Conservation (phyloP, 257 asterid species). For the Fraxinus cuspidata region DNA sequence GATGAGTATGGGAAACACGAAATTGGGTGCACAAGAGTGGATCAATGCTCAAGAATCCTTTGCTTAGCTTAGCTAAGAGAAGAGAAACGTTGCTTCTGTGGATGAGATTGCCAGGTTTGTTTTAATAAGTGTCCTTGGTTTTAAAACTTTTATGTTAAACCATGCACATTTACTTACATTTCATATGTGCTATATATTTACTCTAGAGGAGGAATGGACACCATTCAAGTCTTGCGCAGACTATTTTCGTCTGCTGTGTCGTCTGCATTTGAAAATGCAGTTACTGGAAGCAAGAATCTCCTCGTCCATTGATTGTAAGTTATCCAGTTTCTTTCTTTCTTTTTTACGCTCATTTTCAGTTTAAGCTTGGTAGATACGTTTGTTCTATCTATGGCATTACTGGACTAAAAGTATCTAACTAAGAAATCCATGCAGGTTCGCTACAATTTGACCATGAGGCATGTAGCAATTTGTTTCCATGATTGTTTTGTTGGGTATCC, state of each 20-base stretch:
- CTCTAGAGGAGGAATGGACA: conserved; percentile 78
- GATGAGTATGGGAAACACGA: conserved; percentile 85
- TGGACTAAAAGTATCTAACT: background rate
- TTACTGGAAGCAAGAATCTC: conserved; percentile 74
- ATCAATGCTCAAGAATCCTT: conserved; percentile 73
- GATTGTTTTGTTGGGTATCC: too few species aligned
- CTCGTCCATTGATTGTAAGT: conserved; percentile 86
- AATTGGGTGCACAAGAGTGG: conserved; percentile 88
- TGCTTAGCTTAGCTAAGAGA: conserved; percentile 70
- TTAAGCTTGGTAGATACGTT: background rate
- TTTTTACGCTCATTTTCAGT: background rate
- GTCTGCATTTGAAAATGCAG: conserved; percentile 72
- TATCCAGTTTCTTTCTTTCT: background rate
- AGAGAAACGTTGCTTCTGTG: conserved; percentile 67
- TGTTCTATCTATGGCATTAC: background rate
- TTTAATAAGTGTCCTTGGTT: background rate
- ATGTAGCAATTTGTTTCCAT: conserved; percentile 70
- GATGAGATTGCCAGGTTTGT: conserved; percentile 73
- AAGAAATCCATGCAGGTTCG: conserved; percentile 54
- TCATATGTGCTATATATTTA: conserved; percentile 3
- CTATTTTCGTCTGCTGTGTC: conserved; percentile 78
- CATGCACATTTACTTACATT: conserved; percentile 4
- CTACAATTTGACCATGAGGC: conserved; percentile 94
- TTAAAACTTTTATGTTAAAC: conserved; percentile 10
- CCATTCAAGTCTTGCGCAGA: conserved; percentile 63